Conservation (phyloP, 768 basidiomycete genomes). For the Porphyrellus cyaneotinctus region DNA sequence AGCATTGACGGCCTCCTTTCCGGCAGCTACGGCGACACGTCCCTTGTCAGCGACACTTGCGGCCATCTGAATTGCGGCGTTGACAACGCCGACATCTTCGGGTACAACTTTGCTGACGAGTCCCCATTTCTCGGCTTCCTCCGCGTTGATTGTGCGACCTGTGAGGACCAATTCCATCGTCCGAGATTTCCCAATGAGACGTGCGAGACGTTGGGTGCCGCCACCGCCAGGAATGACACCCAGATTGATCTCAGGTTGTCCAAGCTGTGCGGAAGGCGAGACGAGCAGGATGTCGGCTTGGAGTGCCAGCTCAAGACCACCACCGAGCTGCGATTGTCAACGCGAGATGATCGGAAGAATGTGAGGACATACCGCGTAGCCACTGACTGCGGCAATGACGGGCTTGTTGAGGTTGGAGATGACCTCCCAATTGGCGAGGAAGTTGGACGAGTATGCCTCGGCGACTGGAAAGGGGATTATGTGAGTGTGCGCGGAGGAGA, state of each 20-base stretch:
- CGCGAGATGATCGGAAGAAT: neutral
- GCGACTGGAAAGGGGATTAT: slow-evolving; percentile 44
- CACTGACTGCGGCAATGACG: slow-evolving; percentile 93
- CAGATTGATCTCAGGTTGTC: slow-evolving; percentile 94
- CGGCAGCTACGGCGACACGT: slow-evolving; percentile 76
- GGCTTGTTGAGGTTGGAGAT: slow-evolving; percentile 80
- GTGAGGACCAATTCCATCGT: slow-evolving; percentile 95
- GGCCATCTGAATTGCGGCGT: slow-evolving; percentile 81
- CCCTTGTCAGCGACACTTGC: slow-evolving; percentile 78
- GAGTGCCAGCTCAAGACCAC: slow-evolving; percentile 94
- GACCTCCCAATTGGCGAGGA: slow-evolving; percentile 79
- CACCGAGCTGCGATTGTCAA: slow-evolving; percentile 69
- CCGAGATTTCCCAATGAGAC: slow-evolving; percentile 84
- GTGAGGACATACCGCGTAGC: slow-evolving; percentile 69
- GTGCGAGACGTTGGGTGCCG: slow-evolving; percentile 87
- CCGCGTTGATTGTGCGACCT: slow-evolving; percentile 74
- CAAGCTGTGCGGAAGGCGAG: slow-evolving; percentile 86
- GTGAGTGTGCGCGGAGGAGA: neutral
- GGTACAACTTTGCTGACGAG: slow-evolving; percentile 78
- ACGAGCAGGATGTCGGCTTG: slow-evolving; percentile 96
- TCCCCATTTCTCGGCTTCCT: slow-evolving; percentile 85
- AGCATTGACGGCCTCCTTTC: slow-evolving; percentile 93
- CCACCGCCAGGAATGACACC: slow-evolving; percentile 95
- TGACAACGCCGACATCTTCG: slow-evolving; percentile 77
- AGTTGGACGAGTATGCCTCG: slow-evolving; percentile 84